Base-by-base conservation (phyloP, 441 rosid species). In the Hura crepitans region DNA sequence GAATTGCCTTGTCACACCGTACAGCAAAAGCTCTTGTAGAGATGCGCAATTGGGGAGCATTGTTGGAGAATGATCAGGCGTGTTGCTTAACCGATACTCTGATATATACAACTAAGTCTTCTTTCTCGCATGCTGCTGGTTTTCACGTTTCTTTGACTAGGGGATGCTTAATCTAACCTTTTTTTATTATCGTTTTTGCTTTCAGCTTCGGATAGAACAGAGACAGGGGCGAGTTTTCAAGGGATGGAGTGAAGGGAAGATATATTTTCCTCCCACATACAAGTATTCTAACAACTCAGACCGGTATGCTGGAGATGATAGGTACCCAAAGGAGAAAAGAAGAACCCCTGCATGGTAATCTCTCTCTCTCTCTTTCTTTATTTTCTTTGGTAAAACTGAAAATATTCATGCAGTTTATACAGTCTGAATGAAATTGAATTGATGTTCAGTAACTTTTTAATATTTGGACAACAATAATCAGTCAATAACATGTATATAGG, bases 201-300 rank as follows among this genome's bases (percentile, higher is more conserved):
- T 76, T 63, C 87, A 96, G 97, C 93, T 93, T 45, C 73, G 89
- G 64, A 82, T 91, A 76, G 98, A 91, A 80, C 97, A 93, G 78
- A 72, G 87, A 46, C 75, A 46, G 27, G 99, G 99, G 7, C 77
- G 82, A 9, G 93, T 91, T 15, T 96, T 93, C 72, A 84, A 85
- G 77, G 97, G 97, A 75, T 96, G 99, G 99, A 85, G 67, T 60
- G 99, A 96, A 82, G 99, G 99, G 55, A 88, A 47, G 53, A 93
- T 96, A 76, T 91, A 87, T 79, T 96, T 96, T 76, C 97, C 98
- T 66, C 99, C 99, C 0, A 96, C 99, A 30, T 96, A 96, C 93
- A 93, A 96, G 82, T 96, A 89, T 72, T 96, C 96, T 8, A 86
- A 89, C 79, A 96, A 93, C 71, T 96, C 99, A 20, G 99, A 96